Evolutionary conservation across 2,329 filamentous ascomycete genomes (phyloP), one percentile per base, ranked within the genome.

Genomic region (Cadophora luteo-olivacea): DNA sequence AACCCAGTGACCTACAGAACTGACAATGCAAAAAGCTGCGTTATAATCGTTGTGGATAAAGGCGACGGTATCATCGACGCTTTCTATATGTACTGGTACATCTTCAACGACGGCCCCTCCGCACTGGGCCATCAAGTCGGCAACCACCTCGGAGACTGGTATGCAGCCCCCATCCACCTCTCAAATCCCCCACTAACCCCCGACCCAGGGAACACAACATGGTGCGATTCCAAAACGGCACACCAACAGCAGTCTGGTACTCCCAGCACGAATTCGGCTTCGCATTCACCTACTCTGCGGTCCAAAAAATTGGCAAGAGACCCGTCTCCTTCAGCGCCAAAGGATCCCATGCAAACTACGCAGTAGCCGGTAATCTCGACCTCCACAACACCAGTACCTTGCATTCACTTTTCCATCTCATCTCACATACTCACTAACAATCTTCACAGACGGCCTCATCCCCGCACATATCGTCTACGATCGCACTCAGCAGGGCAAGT

Each of bases 241-340:
- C 89, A 64, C 95, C 95, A 0, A 90, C 92, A 70, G 89, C 90
- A 61, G 87, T 97, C 70, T 97, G 94, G 83, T 91, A 97, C 76
- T 97, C 93, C 72, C 94, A 97, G 78, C 95, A 98, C 77, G 90
- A 92, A 68, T 93, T 91, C 69, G 95, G 95, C 7, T 91, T 94
- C 77, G 93, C 94, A 0, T 97, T 95, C 76, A 89, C 89, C 33
- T 98, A 92, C 83, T 85, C 90, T 16, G 94, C 93, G 0, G 87
- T 97, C 14, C 92, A 97, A 81, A 97, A 97, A 82, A 85, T 88
- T 64, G 89, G 89, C 32, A 87, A 87, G 70, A 79, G 87, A 82
- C 90, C 90, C 1, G 84, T 92, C 25, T 85, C 87, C 54, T 92
- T 90, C 77, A 90, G 88, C 41, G 90, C 90, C 1, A 83, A 83